Evolutionary conservation across 2,329 filamentous ascomycete species (phyloP), one percentile per base, ranked within the genome.

Genomic region (Pseudogymnoascus sp.): DNA sequence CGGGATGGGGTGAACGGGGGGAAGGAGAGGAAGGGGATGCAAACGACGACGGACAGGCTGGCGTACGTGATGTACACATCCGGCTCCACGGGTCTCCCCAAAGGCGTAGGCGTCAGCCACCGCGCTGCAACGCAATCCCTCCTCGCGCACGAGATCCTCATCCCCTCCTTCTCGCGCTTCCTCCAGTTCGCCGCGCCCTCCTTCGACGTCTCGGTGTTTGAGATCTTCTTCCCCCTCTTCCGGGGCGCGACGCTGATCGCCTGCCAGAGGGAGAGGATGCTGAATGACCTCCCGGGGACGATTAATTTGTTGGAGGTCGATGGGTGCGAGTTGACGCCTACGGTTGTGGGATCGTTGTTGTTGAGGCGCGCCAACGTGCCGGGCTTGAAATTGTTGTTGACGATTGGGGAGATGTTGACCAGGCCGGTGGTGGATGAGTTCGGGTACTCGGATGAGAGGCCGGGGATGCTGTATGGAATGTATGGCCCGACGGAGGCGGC

Each of bases 41-140:
- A n/a, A n/a, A 32, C 50, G 4, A 57, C 25, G 8, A 32, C 50
- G 4, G 4, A 14, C 16, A 16, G 14, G 4, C 72, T 92, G 22
- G 91, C 92, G 22, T 97, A 97, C 76, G 83, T 96, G 62, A 91
- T 96, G 85, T 97, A 96, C 72, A 96, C 92, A 0, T 95, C 90
- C 50, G 91, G 91, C 2, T 95, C 90, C 4, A 96, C 91, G 0
- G 92, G 92, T 11, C 84, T 86, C 4, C 92, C 92, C 0, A 97
- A 97, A 76, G 92, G 91, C 0, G 92, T 97, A 22, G 82, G 83
- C 2, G 79, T 97, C 30, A 91, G 90, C 30, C 92, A 97, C 74
- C 75, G 79, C 28, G 89, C 92, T 14, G 91, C 82, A 6, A 88
- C 89, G 0, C 92, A 96, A 71, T 90, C 89, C 61, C 74, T 97